Evolutionary conservation across 2,329 filamentous ascomycete species (phyloP).

Genomic region (Neoscytalidium dimidiatum): DNA sequence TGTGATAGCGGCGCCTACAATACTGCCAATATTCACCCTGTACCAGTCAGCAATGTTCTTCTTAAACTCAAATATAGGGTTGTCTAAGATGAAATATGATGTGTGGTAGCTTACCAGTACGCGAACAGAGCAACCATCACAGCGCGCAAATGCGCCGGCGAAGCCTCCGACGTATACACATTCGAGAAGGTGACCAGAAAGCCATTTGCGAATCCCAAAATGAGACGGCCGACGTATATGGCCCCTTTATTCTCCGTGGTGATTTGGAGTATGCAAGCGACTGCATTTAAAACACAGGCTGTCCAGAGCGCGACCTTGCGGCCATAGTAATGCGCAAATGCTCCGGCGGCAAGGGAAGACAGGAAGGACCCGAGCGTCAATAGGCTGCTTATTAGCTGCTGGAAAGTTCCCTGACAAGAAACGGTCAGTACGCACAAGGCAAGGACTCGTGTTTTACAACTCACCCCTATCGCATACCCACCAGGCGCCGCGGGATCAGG

Average conservation of each 20-base stretch:
- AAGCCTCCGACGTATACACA: constrained; percentile 49
- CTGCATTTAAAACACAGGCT: constrained; percentile 48
- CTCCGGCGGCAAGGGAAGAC: constrained; percentile 50
- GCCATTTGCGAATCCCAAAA: constrained; percentile 32
- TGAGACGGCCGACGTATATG: constrained; percentile 49
- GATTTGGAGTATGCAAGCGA: constrained; percentile 37
- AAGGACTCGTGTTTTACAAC: constrained; percentile 13
- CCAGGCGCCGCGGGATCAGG: constrained; percentile 38
- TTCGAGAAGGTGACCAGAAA: constrained; percentile 59
- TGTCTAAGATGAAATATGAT: too few relatives aligned
- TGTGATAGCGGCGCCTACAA: constrained; percentile 48
- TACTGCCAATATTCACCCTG: constrained; percentile 49
- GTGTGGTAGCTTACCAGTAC: constrained; percentile 41
- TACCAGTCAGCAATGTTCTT: background rate
- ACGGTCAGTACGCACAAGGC: background rate
- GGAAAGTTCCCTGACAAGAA: constrained; percentile 49
- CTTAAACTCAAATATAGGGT: too few relatives aligned
- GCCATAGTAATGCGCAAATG: constrained; percentile 51
- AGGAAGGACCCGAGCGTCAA: constrained; percentile 55
- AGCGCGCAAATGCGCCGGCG: constrained; percentile 40
- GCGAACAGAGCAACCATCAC: constrained; percentile 48
- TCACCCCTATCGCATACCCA: constrained; percentile 47
- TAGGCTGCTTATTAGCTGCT: constrained; percentile 56
- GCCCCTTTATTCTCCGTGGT: constrained; percentile 22
- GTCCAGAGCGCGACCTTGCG: constrained; percentile 50